Base-by-base conservation (phyloP, 768 basidiomycete species). In the Pseudohyphozyma bogoriensis region DNA sequence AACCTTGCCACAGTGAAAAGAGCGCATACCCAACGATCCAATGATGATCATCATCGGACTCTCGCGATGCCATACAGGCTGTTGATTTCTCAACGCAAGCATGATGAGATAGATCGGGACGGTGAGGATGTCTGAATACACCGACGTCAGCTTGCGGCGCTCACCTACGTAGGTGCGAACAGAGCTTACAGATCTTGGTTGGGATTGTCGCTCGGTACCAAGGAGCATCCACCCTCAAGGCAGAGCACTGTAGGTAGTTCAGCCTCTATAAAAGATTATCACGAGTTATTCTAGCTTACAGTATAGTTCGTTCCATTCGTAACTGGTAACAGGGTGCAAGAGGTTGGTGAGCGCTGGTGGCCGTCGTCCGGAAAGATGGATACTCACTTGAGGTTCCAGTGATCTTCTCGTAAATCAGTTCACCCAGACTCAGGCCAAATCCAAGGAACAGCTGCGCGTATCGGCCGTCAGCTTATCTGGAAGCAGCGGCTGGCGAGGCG, bases 401-500 rank as follows among this genome's bases (percentile, higher is more conserved):
- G 3, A 44, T 44, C 3, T 24, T 3, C 42, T 44, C 75, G 69
- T 82, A 90, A 4, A 85, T 71, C 62, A 85, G 78, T 0, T 82
- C 83, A 4, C 89, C 87, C 40, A 89, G 85, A 0, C 85, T 81
- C 11, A 89, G 81, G 4, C 89, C 89, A 70, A 91, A 87, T 0
- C 85, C 75, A 20, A 77, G 68, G 70, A 76, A 76, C 15, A 77
- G 69, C 11, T n/a, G n/a, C n/a, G 85, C n/a, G n/a, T n/a, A n/a
- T n/a, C n/a, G n/a, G n/a, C n/a, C n/a, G n/a, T n/a, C n/a, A n/a
- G n/a, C n/a, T n/a, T n/a, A n/a, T n/a, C n/a, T n/a, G n/a, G n/a
- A n/a, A n/a, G n/a, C n/a, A n/a, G n/a, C n/a, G n/a, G n/a, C n/a
- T n/a, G n/a, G n/a, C n/a, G n/a, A n/a, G n/a, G n/a, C n/a, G n/a